Evolutionary conservation across 768 basidiomycete species (phyloP), one percentile per base, ranked within the genome.

Genomic region (Lactifluus echinatus): DNA sequence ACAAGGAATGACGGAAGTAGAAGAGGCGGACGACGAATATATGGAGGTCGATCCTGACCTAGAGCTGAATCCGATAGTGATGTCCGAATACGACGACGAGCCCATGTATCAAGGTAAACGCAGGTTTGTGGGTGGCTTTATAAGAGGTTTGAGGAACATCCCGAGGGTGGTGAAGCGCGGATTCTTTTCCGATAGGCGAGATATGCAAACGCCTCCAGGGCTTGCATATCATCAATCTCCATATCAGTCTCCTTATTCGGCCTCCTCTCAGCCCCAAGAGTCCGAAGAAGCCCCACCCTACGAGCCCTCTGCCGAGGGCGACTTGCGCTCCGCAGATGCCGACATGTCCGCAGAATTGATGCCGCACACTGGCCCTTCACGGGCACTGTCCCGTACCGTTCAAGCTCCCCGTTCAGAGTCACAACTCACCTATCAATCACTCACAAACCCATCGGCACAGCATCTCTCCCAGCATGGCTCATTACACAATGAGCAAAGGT

Each of bases 51-150:
- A 62, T 3, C 50, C 62, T 23, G 29, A 8, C 14, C 24, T 17
- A 15, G 55, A 57, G 3, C 2, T 5, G 0, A 52, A 12, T 14
- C 50, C 53, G 8, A 19, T 42, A 8, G 36, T 33, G 15, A 24
- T 39, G 15, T 57, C 52, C 6, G 48, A 50, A 28, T 57, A 39
- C n/a, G 51, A 61, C 26, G 52, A 57, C 14, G 51, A 21, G 37
- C 15, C 11, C 24, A 42, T 0, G 21, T 43, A 49, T 12, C 34
- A 50, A 3, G 33, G 52, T 21, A 55, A 24, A 31, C 42, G 40
- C 33, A 53, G 56, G 40, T 63, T 63, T 37, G 60, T 63, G 4
- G 63, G 63, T 5, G 63, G 63, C 12, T 63, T 63, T 28, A 51
- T 62, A 2, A 42, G 50, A 10, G 23, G 51, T 1, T 42, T 63